Conservation (phyloP, 2,329 filamentous ascomycete species). For the Didymella pinodella region DNA sequence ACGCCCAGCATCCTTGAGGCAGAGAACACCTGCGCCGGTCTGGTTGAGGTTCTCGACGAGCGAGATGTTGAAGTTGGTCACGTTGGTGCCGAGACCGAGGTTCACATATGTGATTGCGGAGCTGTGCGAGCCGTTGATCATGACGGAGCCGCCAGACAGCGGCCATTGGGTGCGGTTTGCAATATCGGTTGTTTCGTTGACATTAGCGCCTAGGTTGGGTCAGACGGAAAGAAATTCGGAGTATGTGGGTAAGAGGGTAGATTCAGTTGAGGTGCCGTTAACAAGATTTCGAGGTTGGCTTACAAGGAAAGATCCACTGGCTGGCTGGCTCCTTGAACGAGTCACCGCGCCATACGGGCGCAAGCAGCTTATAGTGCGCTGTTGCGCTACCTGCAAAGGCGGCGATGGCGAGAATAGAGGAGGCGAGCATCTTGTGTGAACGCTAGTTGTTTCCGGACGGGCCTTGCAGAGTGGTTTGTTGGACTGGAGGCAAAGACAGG, state of each 20-base stretch:
- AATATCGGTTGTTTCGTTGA: slow-evolving; percentile 48
- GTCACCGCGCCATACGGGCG: slow-evolving; percentile 54
- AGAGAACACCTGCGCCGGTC: slow-evolving; percentile 58
- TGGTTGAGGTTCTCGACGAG: slow-evolving; percentile 57
- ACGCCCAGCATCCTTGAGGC: slow-evolving; percentile 51
- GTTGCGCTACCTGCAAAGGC: slow-evolving; percentile 45
- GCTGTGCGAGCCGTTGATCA: slow-evolving; percentile 53
- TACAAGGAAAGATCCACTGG: slow-evolving; percentile 55
- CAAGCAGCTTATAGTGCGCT: slow-evolving; percentile 55
- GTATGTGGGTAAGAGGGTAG: background rate
- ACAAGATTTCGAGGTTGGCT: slow-evolving; percentile 4
- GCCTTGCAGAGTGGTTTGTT: background rate
- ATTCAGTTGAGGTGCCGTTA: background rate
- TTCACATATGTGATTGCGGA: slow-evolving; percentile 59
- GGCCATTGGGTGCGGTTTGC: slow-evolving; percentile 59
- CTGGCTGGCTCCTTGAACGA: slow-evolving; percentile 49
- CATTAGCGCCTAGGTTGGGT: slow-evolving; percentile 47
- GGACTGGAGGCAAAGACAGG: background rate
- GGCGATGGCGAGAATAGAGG: slow-evolving; percentile 28
- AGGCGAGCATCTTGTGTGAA: slow-evolving; percentile 32
- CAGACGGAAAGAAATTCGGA: background rate
- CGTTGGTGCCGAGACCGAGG: slow-evolving; percentile 53
- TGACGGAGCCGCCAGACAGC: slow-evolving; percentile 53
- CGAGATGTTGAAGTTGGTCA: slow-evolving; percentile 56
- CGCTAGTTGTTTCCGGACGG: background rate